Evolutionary conservation across 306 rosid species (phyloP).

Genomic region (Pyrus betulifolia): DNA sequence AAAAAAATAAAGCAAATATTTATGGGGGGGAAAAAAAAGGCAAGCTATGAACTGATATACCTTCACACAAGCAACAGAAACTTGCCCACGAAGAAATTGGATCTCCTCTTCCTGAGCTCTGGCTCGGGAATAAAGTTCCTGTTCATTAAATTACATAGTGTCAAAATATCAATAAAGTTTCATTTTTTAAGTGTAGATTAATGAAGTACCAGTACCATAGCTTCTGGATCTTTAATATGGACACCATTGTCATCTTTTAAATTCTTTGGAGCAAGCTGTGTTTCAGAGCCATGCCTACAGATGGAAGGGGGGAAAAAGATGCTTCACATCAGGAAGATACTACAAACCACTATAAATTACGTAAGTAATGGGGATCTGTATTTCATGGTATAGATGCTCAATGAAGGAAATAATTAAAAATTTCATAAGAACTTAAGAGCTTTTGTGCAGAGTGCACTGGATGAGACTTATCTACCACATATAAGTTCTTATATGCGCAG

Average conservation of each 20-base stretch:
- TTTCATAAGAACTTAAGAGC: background rate
- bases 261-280: constrained; percentile 36
- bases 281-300: constrained; percentile 42
- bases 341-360: background rate
- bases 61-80: constrained; percentile 67
- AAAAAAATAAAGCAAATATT: background rate
- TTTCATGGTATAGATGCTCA: background rate
- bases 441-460: background rate
- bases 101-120: constrained; percentile 75
- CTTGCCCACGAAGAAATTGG: constrained; percentile 68
- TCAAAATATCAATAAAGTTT: constrained; percentile 14
- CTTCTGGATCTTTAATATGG: constrained; percentile 54
- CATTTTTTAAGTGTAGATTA: constrained; percentile 7
- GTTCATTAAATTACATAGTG: constrained; percentile 20
- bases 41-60: constrained; percentile 26
- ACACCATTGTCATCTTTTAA: constrained; percentile 34
- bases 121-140: constrained; percentile 72
- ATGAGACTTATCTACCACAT: too few species aligned
- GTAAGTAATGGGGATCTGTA: background rate
- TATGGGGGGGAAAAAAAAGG: background rate
- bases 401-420: background rate
- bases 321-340: background rate
- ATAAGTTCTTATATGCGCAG: too few species aligned
- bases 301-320: background rate
- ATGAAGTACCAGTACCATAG: constrained; percentile 40